Conservation (phyloP, 257 asterid genomes). For the Phtheirospermum japonicum region DNA sequence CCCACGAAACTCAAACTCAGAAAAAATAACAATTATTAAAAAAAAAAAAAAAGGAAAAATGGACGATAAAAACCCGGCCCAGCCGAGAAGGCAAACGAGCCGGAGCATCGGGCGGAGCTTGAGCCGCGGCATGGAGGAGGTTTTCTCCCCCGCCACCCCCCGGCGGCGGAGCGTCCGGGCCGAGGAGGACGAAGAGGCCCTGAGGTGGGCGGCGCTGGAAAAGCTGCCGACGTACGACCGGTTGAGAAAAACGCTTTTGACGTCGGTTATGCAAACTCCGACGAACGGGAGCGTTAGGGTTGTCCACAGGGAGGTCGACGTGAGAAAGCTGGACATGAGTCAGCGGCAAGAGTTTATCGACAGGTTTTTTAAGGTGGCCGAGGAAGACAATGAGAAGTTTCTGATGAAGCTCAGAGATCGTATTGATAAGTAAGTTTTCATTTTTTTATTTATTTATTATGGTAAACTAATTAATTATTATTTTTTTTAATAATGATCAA, state of each 20-base stretch:
- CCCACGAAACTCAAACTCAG: not conserved
- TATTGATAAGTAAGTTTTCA: constrained; percentile 54
- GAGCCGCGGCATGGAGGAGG: constrained; percentile 48
- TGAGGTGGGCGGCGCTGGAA: constrained; percentile 87
- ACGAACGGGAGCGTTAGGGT: constrained; percentile 31
- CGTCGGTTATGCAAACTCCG: constrained; percentile 36
- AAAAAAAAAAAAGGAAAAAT: constrained; percentile 10
- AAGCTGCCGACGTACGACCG: constrained; percentile 82
- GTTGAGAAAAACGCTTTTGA: constrained; percentile 58
- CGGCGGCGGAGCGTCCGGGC: constrained; percentile 43
- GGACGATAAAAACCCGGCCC: constrained; percentile 35
- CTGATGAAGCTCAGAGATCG: constrained; percentile 48
- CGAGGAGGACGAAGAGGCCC: constrained; percentile 81
- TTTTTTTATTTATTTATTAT: not conserved
- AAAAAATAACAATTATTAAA: too few relatives aligned
- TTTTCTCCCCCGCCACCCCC: constrained; percentile 27
- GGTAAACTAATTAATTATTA: too few relatives aligned
- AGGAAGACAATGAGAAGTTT: constrained; percentile 69
- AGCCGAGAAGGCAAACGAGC: constrained; percentile 41
- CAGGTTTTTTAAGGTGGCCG: constrained; percentile 55
- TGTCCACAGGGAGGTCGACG: constrained; percentile 55
- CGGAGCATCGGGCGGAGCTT: constrained; percentile 34
- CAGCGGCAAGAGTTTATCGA: constrained; percentile 51
- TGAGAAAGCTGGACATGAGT: constrained; percentile 42
- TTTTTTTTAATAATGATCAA: too few relatives aligned